Percentiles rank a stretch among this genome's conserved stretches.
Conservation (phyloP, 352 stramenopile genomes). For the Globisporangium sylvaticum region DNA sequence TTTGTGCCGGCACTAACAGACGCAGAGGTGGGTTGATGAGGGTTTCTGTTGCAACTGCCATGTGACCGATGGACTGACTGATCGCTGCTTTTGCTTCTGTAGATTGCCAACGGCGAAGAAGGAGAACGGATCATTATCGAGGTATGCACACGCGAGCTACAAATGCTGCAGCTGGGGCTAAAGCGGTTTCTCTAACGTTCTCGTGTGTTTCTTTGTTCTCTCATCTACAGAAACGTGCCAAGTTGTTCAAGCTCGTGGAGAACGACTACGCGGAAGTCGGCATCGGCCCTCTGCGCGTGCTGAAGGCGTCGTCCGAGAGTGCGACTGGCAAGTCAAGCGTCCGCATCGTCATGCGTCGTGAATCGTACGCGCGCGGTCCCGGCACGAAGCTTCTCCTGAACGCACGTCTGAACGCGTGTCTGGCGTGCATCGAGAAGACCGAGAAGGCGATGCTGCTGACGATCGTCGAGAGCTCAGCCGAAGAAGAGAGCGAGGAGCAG, state of each 20-base stretch:
- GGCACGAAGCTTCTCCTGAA: constrained; percentile 81
- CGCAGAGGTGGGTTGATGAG: constrained; percentile 39
- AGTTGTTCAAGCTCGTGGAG: constrained; percentile 76
- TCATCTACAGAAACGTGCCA: constrained; percentile 55
- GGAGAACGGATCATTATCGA: constrained; percentile 64
- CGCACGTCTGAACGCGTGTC: constrained; percentile 50
- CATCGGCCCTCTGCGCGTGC: constrained; percentile 62
- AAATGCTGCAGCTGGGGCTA: not conserved
- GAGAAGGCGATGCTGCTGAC: constrained; percentile 74
- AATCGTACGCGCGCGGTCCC: constrained; percentile 66
- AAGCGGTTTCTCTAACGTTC: not conserved
- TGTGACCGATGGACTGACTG: not conserved
- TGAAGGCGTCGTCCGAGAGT: constrained; percentile 44
- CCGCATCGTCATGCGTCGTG: constrained; percentile 75
- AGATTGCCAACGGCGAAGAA: constrained; percentile 65
- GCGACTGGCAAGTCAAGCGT: constrained; percentile 40
- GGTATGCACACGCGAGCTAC: constrained; percentile 24
- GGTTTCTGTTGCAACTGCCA: not conserved
- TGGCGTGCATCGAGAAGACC: constrained; percentile 67
- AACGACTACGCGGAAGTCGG: constrained; percentile 76
- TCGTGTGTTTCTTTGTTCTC: not conserved
- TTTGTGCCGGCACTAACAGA: constrained; percentile 57
- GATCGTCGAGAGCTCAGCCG: constrained; percentile 39
- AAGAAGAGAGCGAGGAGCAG: constrained; percentile 16
- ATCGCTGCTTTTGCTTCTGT: not conserved